These are phyloP conservation scores for Drechmeria coniospora DNA, from an alignment of 2,329 filamentous ascomycete species.

Conservation along the genomic window DNA sequence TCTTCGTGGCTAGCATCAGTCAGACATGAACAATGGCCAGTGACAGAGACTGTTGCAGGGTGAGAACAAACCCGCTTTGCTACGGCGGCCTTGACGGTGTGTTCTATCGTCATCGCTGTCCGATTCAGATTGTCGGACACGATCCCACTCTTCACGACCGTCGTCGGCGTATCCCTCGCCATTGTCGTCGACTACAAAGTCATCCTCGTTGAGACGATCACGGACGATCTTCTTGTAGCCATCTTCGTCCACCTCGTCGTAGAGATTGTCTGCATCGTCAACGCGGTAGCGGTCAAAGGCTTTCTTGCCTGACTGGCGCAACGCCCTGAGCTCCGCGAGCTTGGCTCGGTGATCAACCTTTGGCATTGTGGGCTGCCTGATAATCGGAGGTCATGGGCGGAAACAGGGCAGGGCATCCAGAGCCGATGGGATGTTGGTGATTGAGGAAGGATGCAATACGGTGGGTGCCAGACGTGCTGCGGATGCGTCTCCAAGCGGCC, in stretches of 20 bases:
- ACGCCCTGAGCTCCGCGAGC: constrained; percentile 66
- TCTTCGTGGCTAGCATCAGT: constrained; percentile 53
- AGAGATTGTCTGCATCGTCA: constrained; percentile 68
- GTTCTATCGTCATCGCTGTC: constrained; percentile 47
- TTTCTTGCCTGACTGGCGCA: constrained; percentile 83
- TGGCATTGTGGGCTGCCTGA: constrained; percentile 16
- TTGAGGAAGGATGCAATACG: neutral
- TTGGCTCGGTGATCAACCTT: constrained; percentile 28
- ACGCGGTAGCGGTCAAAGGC: constrained; percentile 77
- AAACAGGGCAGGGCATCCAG: constrained; percentile 1
- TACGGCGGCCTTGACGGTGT: constrained; percentile 28
- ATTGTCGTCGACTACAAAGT: constrained; percentile 98
- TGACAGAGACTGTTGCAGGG: too few species aligned
- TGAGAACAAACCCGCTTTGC: constrained; percentile 30
- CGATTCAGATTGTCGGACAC: constrained; percentile 50
- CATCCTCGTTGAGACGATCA: constrained; percentile 76
- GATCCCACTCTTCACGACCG: constrained; percentile 86
- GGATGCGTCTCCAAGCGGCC: too few species aligned
- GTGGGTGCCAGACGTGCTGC: too few species aligned
- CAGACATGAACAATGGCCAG: constrained; percentile 1
- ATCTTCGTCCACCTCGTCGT: constrained; percentile 93
- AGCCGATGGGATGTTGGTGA: neutral
- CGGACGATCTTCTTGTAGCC: constrained; percentile 94
- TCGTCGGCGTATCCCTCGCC: constrained; percentile 95
- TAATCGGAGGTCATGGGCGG: constrained; percentile 7